Evolutionary conservation across 2,329 filamentous ascomycete genomes (phyloP).

Genomic region (Nannizzia gypsea): DNA sequence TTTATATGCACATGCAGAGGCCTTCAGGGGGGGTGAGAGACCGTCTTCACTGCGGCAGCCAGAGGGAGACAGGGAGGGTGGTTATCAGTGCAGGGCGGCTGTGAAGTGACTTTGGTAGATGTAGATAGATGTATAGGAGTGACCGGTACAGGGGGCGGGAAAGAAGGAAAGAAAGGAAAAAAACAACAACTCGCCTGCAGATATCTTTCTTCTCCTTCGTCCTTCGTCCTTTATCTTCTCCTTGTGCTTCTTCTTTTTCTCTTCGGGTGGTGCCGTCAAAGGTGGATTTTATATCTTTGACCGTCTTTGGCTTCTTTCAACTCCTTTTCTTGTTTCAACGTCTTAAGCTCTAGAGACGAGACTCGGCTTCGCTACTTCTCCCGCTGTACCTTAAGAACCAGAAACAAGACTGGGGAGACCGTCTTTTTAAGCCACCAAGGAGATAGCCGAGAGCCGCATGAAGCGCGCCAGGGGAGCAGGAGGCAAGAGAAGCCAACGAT

Average conservation of each 20-base stretch:
- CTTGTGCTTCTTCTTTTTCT: background rate
- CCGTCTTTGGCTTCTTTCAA: background rate
- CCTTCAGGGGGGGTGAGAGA: background rate
- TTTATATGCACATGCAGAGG: conserved; percentile 1
- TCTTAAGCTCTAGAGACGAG: background rate
- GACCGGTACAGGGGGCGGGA: background rate
- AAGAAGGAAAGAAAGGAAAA: background rate
- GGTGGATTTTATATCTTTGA: background rate
- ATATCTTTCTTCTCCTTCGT: background rate
- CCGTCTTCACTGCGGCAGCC: background rate
- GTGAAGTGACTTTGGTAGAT: background rate
- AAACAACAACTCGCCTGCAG: background rate
- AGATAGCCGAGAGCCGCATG: background rate
- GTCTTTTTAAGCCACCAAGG: background rate
- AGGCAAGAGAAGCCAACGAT: background rate
- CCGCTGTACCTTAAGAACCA: background rate
- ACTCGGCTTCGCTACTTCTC: background rate
- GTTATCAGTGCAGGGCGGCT: background rate
- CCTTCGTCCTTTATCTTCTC: background rate
- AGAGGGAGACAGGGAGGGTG: background rate
- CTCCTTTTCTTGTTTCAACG: background rate
- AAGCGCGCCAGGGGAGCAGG: background rate
- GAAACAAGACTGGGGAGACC: background rate
- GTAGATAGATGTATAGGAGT: background rate
- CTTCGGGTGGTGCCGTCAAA: background rate